Evolutionary conservation across 768 basidiomycete genomes (phyloP).

Genomic region (Xerocomellus amylosporus): DNA sequence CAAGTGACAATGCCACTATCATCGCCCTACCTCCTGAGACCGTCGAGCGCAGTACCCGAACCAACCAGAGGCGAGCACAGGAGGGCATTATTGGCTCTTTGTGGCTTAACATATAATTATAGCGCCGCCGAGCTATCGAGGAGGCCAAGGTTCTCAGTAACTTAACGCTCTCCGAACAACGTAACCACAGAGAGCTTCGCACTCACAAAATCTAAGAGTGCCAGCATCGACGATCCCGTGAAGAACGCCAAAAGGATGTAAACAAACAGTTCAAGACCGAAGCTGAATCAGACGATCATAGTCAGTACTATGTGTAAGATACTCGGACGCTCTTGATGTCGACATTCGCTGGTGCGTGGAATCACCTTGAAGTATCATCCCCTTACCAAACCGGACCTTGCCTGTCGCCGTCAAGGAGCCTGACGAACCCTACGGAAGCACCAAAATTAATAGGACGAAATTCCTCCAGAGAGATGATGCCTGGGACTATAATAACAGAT

Average conservation of each 20-base stretch:
- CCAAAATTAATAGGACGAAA: neutral
- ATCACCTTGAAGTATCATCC: neutral
- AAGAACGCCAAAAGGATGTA: neutral
- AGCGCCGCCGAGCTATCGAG: neutral
- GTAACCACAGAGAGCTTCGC: neutral
- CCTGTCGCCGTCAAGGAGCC: neutral
- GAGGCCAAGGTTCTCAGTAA: neutral
- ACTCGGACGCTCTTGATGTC: neutral
- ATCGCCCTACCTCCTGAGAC: neutral
- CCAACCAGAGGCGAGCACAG: neutral
- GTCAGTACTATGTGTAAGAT: neutral
- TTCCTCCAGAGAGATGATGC: neutral
- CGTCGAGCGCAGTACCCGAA: neutral
- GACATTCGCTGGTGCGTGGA: too few species aligned
- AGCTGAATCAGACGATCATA: neutral
- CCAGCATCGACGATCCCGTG: neutral
- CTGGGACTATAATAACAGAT: too few species aligned
- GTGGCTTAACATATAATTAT: neutral
- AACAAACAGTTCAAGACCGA: neutral
- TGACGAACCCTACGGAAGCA: neutral
- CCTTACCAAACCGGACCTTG: neutral
- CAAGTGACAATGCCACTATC: neutral
- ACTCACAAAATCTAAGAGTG: too few species aligned
- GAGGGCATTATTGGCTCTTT: neutral
- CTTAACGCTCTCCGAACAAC: neutral